Conservation (phyloP, 2,329 filamentous ascomycete genomes). For the Xylaria sp. region DNA sequence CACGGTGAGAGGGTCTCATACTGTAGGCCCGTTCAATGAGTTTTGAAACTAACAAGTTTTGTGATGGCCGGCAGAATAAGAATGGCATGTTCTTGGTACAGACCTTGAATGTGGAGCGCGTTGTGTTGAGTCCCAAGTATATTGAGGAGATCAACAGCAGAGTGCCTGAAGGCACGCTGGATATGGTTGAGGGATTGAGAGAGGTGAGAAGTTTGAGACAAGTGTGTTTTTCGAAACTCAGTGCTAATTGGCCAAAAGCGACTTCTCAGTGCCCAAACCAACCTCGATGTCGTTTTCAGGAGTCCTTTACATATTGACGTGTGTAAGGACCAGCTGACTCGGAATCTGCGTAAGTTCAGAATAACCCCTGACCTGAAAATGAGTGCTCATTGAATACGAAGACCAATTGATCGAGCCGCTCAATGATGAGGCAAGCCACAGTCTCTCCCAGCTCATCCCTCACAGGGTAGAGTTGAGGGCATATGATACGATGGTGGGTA, state of each 20-base stretch:
- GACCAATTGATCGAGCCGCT: conserved; percentile 19
- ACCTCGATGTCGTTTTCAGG: conserved; percentile 21
- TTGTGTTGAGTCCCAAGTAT: conserved; percentile 21
- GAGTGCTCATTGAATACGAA: conserved; percentile 7
- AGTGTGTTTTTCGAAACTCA: background rate
- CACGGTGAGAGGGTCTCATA: conserved; percentile 7
- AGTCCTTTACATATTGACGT: conserved; percentile 21
- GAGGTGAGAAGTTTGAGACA: conserved; percentile 8
- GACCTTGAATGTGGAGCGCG: conserved; percentile 20
- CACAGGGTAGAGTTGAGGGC: conserved; percentile 13
- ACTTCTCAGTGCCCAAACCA: conserved; percentile 20
- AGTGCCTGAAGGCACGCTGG: conserved; percentile 19
- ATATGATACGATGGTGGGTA: conserved; percentile 21
- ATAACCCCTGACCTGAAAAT: background rate
- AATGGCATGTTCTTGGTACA: conserved; percentile 21
- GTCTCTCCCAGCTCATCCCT: conserved; percentile 16
- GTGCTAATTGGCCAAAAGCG: conserved; percentile 11
- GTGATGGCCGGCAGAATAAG: conserved; percentile 9
- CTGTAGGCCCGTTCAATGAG: background rate
- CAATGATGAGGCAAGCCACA: conserved; percentile 20
- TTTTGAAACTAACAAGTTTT: background rate
- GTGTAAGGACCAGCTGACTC: conserved; percentile 20
- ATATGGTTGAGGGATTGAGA: conserved; percentile 22
- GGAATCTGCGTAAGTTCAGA: conserved; percentile 18
- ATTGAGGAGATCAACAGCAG: conserved; percentile 22